Evolutionary conservation across 2,329 filamentous ascomycete genomes (phyloP).

Genomic region (Aspergillus fijiensis): DNA sequence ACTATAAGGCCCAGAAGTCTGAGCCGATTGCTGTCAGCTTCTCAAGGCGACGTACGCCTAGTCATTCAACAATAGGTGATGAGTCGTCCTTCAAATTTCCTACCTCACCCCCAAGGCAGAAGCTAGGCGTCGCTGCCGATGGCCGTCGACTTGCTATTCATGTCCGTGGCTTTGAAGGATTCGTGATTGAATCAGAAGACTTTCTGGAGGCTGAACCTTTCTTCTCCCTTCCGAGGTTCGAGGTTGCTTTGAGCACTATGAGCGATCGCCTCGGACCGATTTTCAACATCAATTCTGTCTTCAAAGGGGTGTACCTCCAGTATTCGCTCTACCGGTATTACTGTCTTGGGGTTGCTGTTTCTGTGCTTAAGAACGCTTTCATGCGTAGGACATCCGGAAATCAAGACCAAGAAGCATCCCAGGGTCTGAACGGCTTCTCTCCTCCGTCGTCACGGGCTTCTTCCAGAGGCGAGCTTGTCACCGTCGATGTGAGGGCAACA

Average conservation of each 20-base stretch:
- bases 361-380: slow-evolving; percentile 72
- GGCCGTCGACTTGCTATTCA: slow-evolving; percentile 80
- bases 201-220: slow-evolving; percentile 84
- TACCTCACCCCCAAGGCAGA: slow-evolving; percentile 48
- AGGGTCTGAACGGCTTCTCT: slow-evolving; percentile 17
- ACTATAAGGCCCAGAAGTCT: slow-evolving; percentile 80
- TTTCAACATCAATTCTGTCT: slow-evolving; percentile 79
- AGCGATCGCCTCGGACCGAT: slow-evolving; percentile 85
- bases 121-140: slow-evolving; percentile 58
- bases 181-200: slow-evolving; percentile 84
- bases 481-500: slow-evolving; percentile 76
- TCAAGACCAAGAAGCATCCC: slow-evolving; percentile 6
- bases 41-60: slow-evolving; percentile 71
- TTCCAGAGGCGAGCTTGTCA: slow-evolving; percentile 64
- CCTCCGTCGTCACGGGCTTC: slow-evolving; percentile 30
- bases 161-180: slow-evolving; percentile 79
- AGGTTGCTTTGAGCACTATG: slow-evolving; percentile 78
- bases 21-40: slow-evolving; percentile 51
- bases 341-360: slow-evolving; percentile 75
- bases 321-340: slow-evolving; percentile 96
- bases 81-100: slow-evolving; percentile 59
- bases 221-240: slow-evolving; percentile 79
- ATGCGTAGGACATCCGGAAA: slow-evolving; percentile 27
- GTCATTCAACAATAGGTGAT: slow-evolving; percentile 65
- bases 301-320: slow-evolving; percentile 75